These are phyloP conservation scores for Onygenales sp. DNA, from an alignment of 2,329 filamentous ascomycete genomes.

Conservation along the genomic window DNA sequence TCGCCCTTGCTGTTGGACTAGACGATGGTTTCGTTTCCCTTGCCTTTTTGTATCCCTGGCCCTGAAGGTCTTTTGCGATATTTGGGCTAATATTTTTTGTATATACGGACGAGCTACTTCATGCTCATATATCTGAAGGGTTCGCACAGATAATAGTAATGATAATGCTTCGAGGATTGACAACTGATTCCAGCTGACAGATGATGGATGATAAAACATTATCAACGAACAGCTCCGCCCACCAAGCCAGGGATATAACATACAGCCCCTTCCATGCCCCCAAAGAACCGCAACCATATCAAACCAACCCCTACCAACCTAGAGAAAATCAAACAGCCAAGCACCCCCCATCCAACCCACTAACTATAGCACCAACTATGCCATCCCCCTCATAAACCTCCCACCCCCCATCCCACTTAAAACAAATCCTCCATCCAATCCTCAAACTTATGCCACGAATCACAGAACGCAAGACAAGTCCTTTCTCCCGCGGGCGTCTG, in stretches of 20 bases:
- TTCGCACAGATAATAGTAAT: too few species aligned
- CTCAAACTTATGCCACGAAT: neutral
- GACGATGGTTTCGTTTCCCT: too few species aligned
- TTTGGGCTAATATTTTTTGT: too few species aligned
- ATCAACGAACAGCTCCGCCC: too few species aligned
- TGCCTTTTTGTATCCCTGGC: too few species aligned
- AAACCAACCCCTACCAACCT: neutral
- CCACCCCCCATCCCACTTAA: neutral
- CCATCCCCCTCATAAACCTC: neutral
- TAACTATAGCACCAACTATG: neutral
- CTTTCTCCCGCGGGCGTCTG: neutral
- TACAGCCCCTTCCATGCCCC: neutral
- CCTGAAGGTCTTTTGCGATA: too few species aligned
- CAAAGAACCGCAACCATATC: neutral
- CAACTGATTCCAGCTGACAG: too few species aligned
- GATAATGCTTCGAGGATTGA: too few species aligned
- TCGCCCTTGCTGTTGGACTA: too few species aligned
- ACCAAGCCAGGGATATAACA: neutral
- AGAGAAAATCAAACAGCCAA: neutral
- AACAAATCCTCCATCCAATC: neutral
- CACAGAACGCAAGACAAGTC: neutral
- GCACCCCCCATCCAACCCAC: neutral
- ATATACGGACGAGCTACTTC: too few species aligned
- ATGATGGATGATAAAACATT: too few species aligned
- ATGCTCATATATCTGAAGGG: too few species aligned